Conservation (phyloP, 176 grass and related monocot species). For the Chrysopogon serrulatus region DNA sequence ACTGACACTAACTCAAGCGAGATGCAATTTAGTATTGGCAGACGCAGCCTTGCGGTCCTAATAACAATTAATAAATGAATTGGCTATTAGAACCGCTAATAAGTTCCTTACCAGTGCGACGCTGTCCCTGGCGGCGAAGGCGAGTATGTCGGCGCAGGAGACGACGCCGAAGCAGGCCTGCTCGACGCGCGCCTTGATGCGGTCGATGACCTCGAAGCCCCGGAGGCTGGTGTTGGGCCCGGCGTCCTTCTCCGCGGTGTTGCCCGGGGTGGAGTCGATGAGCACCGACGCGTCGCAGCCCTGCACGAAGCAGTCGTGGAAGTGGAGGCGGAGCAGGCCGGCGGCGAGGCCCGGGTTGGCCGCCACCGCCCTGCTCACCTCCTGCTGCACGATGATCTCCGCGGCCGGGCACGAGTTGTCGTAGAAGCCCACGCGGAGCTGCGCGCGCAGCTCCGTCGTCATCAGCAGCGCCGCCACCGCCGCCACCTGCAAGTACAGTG, state of each 20-base stretch:
- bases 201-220: conserved; percentile 74
- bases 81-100: not conserved
- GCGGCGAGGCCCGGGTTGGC: conserved; percentile 59
- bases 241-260: conserved; percentile 86
- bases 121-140: conserved; percentile 87
- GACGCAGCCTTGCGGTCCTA: not conserved
- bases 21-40: not conserved
- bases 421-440: conserved; percentile 72
- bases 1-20: not conserved
- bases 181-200: conserved; percentile 62
- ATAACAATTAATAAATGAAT: not conserved
- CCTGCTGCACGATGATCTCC: conserved; percentile 73
- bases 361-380: conserved; percentile 59
- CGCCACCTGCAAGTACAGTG: not conserved
- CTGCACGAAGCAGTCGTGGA: conserved; percentile 95
- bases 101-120: conserved; percentile 45
- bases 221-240: conserved; percentile 70
- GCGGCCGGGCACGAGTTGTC: conserved; percentile 59
- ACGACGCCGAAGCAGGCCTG: conserved; percentile 64
- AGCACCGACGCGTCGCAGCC: conserved; percentile 87
- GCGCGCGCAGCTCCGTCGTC: conserved; percentile 35
- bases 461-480: conserved; percentile 27
- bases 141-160: conserved; percentile 90
- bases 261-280: conserved; percentile 60
- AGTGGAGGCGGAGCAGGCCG: conserved; percentile 66